A percentile compares a stretch with the other conserved stretches of the same genome.
Conservation (phyloP, 2,329 filamentous ascomycete species). For the Penicillium rolfsii region DNA sequence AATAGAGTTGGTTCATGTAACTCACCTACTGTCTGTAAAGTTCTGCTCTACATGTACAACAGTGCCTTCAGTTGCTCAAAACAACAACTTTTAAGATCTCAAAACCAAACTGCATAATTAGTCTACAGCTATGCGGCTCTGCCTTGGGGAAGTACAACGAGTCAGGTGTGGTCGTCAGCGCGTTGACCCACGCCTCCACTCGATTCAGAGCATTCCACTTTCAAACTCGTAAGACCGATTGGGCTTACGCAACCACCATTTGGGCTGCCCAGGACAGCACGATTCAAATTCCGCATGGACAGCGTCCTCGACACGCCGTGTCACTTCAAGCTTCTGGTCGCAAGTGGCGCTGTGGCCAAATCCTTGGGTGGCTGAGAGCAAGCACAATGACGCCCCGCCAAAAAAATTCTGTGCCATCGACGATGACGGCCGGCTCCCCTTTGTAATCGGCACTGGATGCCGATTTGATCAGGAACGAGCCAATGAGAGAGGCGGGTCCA, state of each 20-base stretch:
- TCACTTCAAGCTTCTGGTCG: background rate
- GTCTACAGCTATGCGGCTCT: no score
- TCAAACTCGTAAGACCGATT: background rate
- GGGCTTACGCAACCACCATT: background rate
- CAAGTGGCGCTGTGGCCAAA: constrained; percentile 10
- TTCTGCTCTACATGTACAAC: no score
- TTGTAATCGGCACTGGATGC: constrained; percentile 11
- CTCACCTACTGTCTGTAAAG: no score
- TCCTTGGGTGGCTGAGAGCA: background rate
- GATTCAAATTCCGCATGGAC: background rate
- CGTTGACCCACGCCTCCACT: background rate
- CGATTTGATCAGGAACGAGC: background rate
- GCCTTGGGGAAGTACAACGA: no score
- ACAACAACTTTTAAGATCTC: no score
- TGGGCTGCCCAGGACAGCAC: background rate
- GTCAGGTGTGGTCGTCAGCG: background rate
- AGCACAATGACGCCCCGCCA: constrained; percentile 5
- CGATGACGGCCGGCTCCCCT: constrained; percentile 2
- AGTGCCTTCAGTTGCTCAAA: no score
- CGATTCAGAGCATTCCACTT: background rate
- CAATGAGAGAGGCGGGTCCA: background rate
- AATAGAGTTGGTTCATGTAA: no score
- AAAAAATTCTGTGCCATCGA: constrained; percentile 11
- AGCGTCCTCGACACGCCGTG: constrained; percentile 10
- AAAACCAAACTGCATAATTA: no score